phyloP scores from a whole-genome alignment of 768 basidiomycete species.

The Mycena amicta region DNA sequence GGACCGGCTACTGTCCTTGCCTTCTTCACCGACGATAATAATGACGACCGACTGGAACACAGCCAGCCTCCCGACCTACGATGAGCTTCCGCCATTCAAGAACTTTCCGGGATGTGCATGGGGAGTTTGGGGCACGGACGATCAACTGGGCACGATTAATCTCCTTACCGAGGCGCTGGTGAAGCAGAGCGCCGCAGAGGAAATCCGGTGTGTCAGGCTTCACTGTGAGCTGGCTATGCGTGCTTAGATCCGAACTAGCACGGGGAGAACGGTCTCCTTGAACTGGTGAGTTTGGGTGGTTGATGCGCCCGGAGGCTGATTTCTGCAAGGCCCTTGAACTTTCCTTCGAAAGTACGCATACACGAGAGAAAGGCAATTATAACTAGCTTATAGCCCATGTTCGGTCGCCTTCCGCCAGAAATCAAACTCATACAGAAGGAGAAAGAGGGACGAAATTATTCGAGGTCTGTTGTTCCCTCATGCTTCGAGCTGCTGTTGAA shows the following conservation, averaged over 20 bases:
- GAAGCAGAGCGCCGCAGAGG: constrained; percentile 54
- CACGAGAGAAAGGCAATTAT: not conserved
- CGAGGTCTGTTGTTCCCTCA: constrained; percentile 23
- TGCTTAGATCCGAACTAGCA: constrained; percentile 33
- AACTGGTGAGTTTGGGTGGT: constrained; percentile 52
- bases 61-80: constrained; percentile 8
- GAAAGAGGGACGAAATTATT: constrained; percentile 13
- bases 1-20: too few species aligned
- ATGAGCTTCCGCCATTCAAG: constrained; percentile 48
- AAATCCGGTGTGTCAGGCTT: constrained; percentile 56
- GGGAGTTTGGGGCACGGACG: constrained; percentile 68
- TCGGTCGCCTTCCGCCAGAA: constrained; percentile 55
- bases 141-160: constrained; percentile 70
- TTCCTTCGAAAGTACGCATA: constrained; percentile 57
- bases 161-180: constrained; percentile 64
- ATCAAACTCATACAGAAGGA: constrained; percentile 40
- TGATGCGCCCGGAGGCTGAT: not conserved
- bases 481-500: constrained; percentile 20
- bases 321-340: constrained; percentile 61
- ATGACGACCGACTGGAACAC: constrained; percentile 12
- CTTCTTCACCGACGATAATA: not conserved
- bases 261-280: constrained; percentile 58
- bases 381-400: constrained; percentile 50
- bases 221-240: not conserved
- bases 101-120: constrained; percentile 69